Percentiles rank a stretch among this genome's conserved stretches.
Evolutionary conservation across 225 moss, liverwort and hornwort species (phyloP).

Genomic region (Asterella californica): DNA sequence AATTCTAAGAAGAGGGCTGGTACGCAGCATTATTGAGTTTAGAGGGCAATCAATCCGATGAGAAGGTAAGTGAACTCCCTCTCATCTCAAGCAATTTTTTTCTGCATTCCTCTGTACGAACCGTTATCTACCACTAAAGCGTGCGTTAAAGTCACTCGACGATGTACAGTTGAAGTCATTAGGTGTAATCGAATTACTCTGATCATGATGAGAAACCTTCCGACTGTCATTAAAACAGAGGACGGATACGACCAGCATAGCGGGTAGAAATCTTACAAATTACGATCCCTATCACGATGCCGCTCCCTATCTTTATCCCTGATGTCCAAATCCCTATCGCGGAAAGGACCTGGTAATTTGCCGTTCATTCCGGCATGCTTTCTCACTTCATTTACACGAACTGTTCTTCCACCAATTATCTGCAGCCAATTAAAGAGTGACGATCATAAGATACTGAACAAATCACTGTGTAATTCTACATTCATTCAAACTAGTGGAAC

Average conservation of each 20-base stretch:
- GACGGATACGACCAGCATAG: neutral
- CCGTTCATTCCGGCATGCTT: conserved; percentile 57
- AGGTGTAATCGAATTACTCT: neutral
- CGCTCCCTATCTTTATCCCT: conserved; percentile 52
- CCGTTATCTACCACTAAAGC: neutral
- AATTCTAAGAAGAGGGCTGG: neutral
- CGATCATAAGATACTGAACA: neutral
- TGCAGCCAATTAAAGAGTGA: conserved; percentile 4
- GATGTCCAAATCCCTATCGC: conserved; percentile 59
- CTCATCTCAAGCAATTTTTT: neutral
- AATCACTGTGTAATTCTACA: neutral
- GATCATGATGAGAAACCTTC: neutral
- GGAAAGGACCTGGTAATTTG: conserved; percentile 46
- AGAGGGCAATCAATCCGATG: neutral
- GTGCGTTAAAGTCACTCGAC: neutral
- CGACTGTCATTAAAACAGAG: neutral
- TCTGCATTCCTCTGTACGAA: neutral
- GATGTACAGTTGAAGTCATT: neutral
- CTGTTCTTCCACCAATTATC: conserved; percentile 74
- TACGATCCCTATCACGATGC: conserved; percentile 51
- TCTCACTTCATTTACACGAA: conserved; percentile 93
- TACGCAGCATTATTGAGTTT: neutral
- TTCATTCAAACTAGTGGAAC: neutral
- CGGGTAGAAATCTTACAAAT: conserved; percentile 31
- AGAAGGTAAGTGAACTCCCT: neutral